phyloP scores from a whole-genome alignment of 208 protist genomes.

The Porcisia deanei region DNA sequence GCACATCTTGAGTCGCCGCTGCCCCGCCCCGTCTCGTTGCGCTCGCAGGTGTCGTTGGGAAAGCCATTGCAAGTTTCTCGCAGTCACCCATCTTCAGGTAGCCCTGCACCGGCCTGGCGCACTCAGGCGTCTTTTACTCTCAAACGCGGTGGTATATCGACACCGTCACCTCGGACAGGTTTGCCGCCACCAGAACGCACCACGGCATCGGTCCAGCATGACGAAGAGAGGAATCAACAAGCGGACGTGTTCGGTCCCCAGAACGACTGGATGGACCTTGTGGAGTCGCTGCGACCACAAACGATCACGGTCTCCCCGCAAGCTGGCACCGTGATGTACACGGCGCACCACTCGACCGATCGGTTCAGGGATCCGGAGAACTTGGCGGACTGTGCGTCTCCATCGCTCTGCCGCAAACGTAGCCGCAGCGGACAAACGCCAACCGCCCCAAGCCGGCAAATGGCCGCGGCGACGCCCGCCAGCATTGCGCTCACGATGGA shows the following conservation, averaged over 20 bases:
- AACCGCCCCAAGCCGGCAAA: not conserved
- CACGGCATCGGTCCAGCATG: not conserved
- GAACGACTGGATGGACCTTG: slow-evolving; percentile 42
- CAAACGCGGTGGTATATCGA: not conserved
- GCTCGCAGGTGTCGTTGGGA: slow-evolving; percentile 42
- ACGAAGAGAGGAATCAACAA: slow-evolving; percentile 3
- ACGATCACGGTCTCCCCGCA: slow-evolving; percentile 34
- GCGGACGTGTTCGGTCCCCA: slow-evolving; percentile 18
- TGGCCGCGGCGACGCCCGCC: slow-evolving; percentile 9
- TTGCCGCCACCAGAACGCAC: not conserved
- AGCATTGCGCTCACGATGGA: slow-evolving; percentile 28
- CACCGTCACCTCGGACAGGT: not conserved
- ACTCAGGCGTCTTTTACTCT: not conserved
- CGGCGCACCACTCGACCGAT: slow-evolving; percentile 6
- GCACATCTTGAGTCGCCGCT: slow-evolving; percentile 34
- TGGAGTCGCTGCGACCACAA: slow-evolving; percentile 26
- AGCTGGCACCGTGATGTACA: slow-evolving; percentile 21
- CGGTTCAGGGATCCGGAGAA: not conserved
- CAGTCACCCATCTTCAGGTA: not conserved
- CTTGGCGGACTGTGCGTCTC: not conserved
- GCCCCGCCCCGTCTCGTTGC: slow-evolving; percentile 67
- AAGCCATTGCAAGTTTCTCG: not conserved
- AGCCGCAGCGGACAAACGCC: slow-evolving; percentile 23
- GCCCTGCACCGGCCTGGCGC: not conserved
- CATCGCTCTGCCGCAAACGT: slow-evolving; percentile 6